Evolutionary conservation across 768 basidiomycete genomes (phyloP).

Genomic region (Daedalea quercina): DNA sequence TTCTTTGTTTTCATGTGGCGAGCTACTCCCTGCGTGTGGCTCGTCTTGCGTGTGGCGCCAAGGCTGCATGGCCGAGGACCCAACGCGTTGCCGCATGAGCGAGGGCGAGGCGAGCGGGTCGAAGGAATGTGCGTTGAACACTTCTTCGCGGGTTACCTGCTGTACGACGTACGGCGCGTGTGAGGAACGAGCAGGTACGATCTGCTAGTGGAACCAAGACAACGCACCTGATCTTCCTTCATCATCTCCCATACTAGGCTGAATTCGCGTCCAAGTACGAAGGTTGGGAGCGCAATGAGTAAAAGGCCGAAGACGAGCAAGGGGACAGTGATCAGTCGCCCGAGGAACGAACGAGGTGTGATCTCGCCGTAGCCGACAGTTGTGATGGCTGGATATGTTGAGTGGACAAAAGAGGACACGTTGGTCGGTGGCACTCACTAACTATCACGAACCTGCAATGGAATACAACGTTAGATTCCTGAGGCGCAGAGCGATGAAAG

Average conservation of each 20-base stretch:
- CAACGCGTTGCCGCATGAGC: conserved; percentile 8
- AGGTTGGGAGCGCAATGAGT: conserved; percentile 84
- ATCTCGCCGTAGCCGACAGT: conserved; percentile 93
- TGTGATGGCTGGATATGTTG: conserved; percentile 55
- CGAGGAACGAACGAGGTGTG: conserved; percentile 82
- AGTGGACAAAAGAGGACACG: background rate
- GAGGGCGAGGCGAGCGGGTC: conserved; percentile 13
- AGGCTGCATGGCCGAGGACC: conserved; percentile 4
- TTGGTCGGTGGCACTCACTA: conserved; percentile 45
- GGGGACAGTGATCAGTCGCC: conserved; percentile 78
- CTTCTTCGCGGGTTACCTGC: conserved; percentile 6
- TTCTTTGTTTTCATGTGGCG: conserved; percentile 31
- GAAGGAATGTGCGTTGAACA: conserved; percentile 6
- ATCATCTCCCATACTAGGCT: conserved; percentile 86
- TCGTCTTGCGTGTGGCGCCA: conserved; percentile 12
- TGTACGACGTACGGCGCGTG: too few relatives aligned
- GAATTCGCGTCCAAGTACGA: conserved; percentile 89
- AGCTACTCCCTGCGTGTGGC: conserved; percentile 5
- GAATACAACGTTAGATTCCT: conserved; percentile 4
- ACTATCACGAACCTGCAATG: conserved; percentile 60
- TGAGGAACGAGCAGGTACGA: background rate
- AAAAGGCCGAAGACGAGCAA: conserved; percentile 84
- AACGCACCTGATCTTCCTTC: conserved; percentile 41
- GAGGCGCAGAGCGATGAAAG: background rate
- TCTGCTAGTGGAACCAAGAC: background rate